phyloP scores from a whole-genome alignment of 352 stramenopile genomes.

The Blastocystis sp. region DNA sequence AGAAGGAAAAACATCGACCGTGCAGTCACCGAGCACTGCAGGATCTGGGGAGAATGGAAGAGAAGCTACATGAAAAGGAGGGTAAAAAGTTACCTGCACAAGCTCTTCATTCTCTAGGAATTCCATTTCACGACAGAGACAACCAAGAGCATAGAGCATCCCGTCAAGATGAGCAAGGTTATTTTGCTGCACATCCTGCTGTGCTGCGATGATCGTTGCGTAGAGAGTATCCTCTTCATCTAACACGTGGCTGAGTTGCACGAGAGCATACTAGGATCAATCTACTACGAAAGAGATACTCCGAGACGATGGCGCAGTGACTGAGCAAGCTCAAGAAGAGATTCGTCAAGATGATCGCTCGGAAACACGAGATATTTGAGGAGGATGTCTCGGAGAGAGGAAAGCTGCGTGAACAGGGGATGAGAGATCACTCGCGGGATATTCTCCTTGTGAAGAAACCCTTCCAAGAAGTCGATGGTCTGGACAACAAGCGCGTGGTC shows the following conservation, averaged over 20 bases:
- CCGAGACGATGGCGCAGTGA: neutral
- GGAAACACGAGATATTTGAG: neutral
- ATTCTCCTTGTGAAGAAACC: neutral
- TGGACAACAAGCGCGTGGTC: neutral
- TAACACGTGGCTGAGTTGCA: neutral
- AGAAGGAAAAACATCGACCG: neutral
- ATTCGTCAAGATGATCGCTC: neutral
- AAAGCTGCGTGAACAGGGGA: neutral
- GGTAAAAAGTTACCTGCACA: neutral
- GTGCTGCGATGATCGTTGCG: neutral
- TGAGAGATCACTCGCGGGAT: neutral
- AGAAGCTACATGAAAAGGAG: neutral
- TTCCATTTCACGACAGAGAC: neutral
- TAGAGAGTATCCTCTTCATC: neutral
- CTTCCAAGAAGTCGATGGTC: neutral
- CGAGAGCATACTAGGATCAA: neutral
- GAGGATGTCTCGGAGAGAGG: neutral
- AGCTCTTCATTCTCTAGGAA: conserved; percentile 49
- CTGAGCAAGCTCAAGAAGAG: neutral
- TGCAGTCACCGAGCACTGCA: neutral
- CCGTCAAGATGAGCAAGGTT: neutral
- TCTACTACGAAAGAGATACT: neutral
- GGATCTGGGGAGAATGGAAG: neutral
- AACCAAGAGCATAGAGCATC: neutral
- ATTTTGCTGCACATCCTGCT: neutral